A percentile compares a stretch with the other conserved stretches of the same genome.
Evolutionary conservation across 805 yeast genomes (phyloP).

Genomic region (Zygosaccharomyces bailii): DNA sequence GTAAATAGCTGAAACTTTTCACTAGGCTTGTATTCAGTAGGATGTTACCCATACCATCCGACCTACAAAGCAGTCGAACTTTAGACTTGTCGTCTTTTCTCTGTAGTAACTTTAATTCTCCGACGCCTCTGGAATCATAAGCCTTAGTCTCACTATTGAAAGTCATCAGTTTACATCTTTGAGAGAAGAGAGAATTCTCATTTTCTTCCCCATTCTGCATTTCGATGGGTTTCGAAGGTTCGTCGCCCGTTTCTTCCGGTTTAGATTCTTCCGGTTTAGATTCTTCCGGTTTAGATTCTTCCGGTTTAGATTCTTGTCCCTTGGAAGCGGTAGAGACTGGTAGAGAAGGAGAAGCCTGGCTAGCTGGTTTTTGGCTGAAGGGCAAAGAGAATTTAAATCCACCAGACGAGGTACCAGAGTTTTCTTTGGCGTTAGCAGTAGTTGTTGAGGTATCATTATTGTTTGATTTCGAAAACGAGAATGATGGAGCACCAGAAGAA

Average conservation of each 20-base stretch:
- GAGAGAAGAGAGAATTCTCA: conserved; percentile 60
- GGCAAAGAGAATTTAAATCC: conserved; percentile 37
- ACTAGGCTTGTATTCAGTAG: conserved; percentile 64
- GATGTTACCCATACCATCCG: conserved; percentile 84
- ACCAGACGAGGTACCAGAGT: conserved; percentile 17
- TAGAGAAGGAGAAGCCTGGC: conserved; percentile 16
- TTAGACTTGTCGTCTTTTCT: conserved; percentile 54
- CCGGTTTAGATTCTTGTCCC: conserved; percentile 18
- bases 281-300: conserved; percentile 33
- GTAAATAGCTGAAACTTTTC: conserved; percentile 55
- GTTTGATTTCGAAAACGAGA: conserved; percentile 16
- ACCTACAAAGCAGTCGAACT: conserved; percentile 70
- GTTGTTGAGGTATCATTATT: neutral
- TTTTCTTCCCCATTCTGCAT: conserved; percentile 80
- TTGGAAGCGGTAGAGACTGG: conserved; percentile 17
- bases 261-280: conserved; percentile 36
- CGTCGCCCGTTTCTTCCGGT: conserved; percentile 45
- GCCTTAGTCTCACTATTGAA: conserved; percentile 49
- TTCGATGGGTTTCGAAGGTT: conserved; percentile 44
- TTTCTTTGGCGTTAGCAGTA: neutral
- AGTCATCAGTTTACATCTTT: conserved; percentile 68
- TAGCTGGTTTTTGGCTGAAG: conserved; percentile 27
- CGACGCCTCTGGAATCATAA: conserved; percentile 70
- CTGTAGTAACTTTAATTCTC: conserved; percentile 71
- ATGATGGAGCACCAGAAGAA: conserved; percentile 17